Conservation (phyloP, 2,329 filamentous ascomycete genomes). For the Fusarium coffeatum region DNA sequence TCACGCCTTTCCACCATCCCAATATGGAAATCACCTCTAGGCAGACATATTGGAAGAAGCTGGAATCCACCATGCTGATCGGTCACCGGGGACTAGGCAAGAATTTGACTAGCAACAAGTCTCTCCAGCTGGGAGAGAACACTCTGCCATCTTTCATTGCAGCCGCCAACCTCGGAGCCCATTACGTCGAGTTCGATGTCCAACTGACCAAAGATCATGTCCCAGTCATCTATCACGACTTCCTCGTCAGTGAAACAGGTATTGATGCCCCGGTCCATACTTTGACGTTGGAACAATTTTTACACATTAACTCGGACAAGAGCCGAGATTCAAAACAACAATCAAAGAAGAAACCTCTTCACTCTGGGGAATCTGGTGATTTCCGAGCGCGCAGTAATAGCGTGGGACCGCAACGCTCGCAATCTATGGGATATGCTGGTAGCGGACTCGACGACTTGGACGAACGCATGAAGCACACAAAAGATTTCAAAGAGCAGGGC, state of each 20-base stretch:
- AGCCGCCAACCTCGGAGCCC: slow-evolving; percentile 88
- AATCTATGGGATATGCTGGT: slow-evolving; percentile 66
- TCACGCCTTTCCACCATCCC: slow-evolving; percentile 93
- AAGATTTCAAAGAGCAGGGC: slow-evolving; percentile 92
- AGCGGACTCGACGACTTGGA: slow-evolving; percentile 59
- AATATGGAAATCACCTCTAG: slow-evolving; percentile 92
- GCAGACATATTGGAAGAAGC: slow-evolving; percentile 96
- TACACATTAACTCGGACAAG: slow-evolving; percentile 79
- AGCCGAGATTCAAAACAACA: slow-evolving; percentile 31
- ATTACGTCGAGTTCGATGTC: slow-evolving; percentile 84
- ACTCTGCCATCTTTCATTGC: slow-evolving; percentile 96
- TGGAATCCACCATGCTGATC: slow-evolving; percentile 86
- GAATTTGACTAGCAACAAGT: slow-evolving; percentile 84
- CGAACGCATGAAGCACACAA: slow-evolving; percentile 96
- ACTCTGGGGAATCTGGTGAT: slow-evolving; percentile 50
- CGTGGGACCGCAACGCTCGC: slow-evolving; percentile 61
- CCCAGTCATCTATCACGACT: slow-evolving; percentile 98
- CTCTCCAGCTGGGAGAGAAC: slow-evolving; percentile 94
- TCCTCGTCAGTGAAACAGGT: slow-evolving; percentile 95
- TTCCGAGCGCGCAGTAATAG: slow-evolving; percentile 53
- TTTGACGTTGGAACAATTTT: slow-evolving; percentile 92
- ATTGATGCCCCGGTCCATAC: slow-evolving; percentile 97
- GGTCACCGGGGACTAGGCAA: slow-evolving; percentile 85
- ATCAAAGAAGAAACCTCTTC: slow-evolving; percentile 19
- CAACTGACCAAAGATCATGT: slow-evolving; percentile 99